Evolutionary conservation across 2,329 filamentous ascomycete genomes (phyloP), one percentile per base, ranked within the genome.

Genomic region (Hypocrella siamensis): DNA sequence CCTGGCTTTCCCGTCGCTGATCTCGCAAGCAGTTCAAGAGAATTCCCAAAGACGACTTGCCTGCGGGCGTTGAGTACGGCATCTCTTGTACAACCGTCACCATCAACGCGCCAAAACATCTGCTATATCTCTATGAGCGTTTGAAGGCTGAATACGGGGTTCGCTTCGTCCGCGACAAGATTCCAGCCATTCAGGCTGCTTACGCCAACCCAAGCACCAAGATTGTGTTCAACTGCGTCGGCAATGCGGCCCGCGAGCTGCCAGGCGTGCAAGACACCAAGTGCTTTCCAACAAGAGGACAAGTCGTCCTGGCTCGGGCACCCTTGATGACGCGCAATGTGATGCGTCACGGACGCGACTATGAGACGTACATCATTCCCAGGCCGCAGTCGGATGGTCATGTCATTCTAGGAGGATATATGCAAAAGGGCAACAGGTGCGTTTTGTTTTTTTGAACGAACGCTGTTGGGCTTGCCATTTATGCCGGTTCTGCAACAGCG

Each of bases 321-420:
- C 53, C 56, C 0, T 21, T 40, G 0, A 46, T 58, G 1, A 40
- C 36, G 2, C 45, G 42, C 3, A 60, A 58, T 26, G 40, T 53
- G 30, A 60, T 60, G 57, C 45, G 47, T 1, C 52, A 58, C 30
- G 54, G 54, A 0, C 46, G 45, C 17, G 49, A 53, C 32, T 56
- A 56, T 27, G 52, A 57, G 35, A 59, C 57, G 1, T 59, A 60
- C 33, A 43, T 59, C 4, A 58, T 60, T 28, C 54, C 55, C 1
- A 44, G 53, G 1, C 50, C 53, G 0, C 42, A 41, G 6, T 57
- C 56, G 0, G 52, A 56, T 7, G 54, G 47, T 15, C 39, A 48
- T 26, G 46, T 45, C 6, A 42, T 50, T 19, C 43, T 58, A 2
- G 56, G 57, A 5, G 57, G 57, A 4, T 61, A 55, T 34, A 51